phyloP scores from a whole-genome alignment of 805 yeast species.

The Kodamaea sagamina region DNA sequence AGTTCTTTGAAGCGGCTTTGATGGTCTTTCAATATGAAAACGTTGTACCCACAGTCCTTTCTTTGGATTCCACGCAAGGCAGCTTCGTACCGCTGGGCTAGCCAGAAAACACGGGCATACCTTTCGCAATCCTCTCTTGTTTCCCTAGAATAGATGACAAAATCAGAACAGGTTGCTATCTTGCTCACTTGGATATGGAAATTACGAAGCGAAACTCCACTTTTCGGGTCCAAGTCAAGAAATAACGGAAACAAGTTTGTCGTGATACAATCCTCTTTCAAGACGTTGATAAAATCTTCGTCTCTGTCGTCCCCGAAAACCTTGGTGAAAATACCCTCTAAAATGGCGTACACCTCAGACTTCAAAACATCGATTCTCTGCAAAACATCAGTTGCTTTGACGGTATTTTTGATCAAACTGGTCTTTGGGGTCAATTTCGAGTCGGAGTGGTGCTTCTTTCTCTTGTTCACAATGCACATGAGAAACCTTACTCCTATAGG shows the following conservation, averaged over 20 bases:
- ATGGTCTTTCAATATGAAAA: conserved; percentile 22
- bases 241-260: conserved; percentile 54
- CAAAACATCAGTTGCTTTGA: conserved; percentile 55
- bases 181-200: conserved; percentile 87
- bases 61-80: conserved; percentile 7
- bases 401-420: conserved; percentile 49
- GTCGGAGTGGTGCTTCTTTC: conserved; percentile 4
- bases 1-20: neutral
- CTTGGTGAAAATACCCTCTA: conserved; percentile 23
- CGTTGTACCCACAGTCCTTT: conserved; percentile 18
- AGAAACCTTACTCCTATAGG: conserved; percentile 39
- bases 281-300: conserved; percentile 29
- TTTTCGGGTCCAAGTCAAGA: conserved; percentile 61
- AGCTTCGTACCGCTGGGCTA: conserved; percentile 38
- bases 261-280: conserved; percentile 45
- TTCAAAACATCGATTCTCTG: conserved; percentile 48
- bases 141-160: conserved; percentile 59
- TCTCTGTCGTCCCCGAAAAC: conserved; percentile 21
- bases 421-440: neutral
- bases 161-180: conserved; percentile 69
- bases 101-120: conserved; percentile 36
- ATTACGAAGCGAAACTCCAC: conserved; percentile 77
- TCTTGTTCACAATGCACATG: conserved; percentile 33
- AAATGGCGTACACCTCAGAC: conserved; percentile 28
- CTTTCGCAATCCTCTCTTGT: conserved; percentile 19